phyloP scores from a whole-genome alignment of 345 rosid species.

The Aurinia saxatilis region DNA sequence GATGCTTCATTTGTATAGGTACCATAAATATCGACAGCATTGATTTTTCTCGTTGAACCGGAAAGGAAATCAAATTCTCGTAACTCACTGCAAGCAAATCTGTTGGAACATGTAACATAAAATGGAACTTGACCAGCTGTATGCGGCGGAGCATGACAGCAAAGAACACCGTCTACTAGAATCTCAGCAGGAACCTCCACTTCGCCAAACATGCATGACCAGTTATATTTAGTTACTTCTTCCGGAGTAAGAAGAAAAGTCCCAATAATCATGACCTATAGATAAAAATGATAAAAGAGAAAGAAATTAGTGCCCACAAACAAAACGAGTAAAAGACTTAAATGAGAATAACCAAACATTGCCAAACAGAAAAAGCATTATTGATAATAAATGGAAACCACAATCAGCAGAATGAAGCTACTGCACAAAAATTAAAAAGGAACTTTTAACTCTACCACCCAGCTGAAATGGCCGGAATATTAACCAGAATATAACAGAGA shows the following conservation, averaged over 20 bases:
- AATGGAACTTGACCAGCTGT: constrained; percentile 71
- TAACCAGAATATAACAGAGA: not conserved
- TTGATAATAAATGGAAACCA: not conserved
- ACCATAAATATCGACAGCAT: constrained; percentile 38
- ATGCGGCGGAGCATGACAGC: constrained; percentile 65
- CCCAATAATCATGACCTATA: constrained; percentile 66
- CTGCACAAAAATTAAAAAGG: not conserved
- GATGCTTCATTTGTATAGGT: constrained; percentile 31
- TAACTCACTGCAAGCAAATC: constrained; percentile 88
- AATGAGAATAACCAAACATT: not conserved
- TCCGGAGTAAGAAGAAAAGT: constrained; percentile 51
- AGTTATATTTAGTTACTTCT: constrained; percentile 50
- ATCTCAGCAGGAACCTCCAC: constrained; percentile 84
- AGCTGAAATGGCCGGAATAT: not conserved
- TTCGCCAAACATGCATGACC: constrained; percentile 99
- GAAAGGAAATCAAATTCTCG: constrained; percentile 73
- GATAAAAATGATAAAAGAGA: constrained; percentile 5
- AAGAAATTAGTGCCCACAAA: not conserved
- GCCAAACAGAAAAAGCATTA: not conserved
- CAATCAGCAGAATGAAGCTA: not conserved
- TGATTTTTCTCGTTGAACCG: constrained; percentile 41
- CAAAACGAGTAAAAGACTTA: not conserved
- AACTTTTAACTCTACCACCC: not conserved
- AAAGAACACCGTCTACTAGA: constrained; percentile 69
- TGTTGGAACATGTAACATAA: constrained; percentile 84